A percentile compares a stretch with the other conserved stretches of the same genome.
These are phyloP conservation scores for Pseudozyma tsukubaensis DNA, from an alignment of 1,284 basidiomycete genomes.

Conservation along the genomic window DNA sequence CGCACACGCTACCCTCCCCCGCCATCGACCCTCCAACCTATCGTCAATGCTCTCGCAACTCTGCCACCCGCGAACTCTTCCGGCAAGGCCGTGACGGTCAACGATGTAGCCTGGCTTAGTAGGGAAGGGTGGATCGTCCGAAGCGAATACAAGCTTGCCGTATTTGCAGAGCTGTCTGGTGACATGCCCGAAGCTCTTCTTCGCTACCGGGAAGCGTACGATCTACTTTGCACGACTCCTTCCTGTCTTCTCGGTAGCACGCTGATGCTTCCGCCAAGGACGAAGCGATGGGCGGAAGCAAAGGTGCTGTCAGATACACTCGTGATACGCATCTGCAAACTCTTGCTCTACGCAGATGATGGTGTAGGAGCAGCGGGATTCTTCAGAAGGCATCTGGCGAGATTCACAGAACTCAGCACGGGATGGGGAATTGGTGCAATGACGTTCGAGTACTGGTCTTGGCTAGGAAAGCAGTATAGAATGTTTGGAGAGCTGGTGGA, in stretches of 20 bases:
- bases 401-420: slow-evolving; percentile 86
- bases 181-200: slow-evolving; percentile 78
- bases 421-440: slow-evolving; percentile 98
- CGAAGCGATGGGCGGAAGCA: slow-evolving; percentile 97
- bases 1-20: slow-evolving; percentile 76
- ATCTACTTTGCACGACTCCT: slow-evolving; percentile 31
- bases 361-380: slow-evolving; percentile 77
- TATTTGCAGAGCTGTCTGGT: slow-evolving; percentile 91
- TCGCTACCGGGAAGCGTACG: slow-evolving; percentile 41
- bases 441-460: slow-evolving; percentile 96
- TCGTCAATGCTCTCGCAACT: slow-evolving; percentile 34
- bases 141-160: slow-evolving; percentile 95
- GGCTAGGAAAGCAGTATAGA: slow-evolving; percentile 83
- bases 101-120: slow-evolving; percentile 71
- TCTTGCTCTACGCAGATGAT: slow-evolving; percentile 88
- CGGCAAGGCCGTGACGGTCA: slow-evolving; percentile 13
- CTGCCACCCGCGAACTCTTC: neutral
- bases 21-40: slow-evolving; percentile 61
- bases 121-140: slow-evolving; percentile 94
- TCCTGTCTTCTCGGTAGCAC: slow-evolving; percentile 74
- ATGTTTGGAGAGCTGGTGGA: slow-evolving; percentile 61
- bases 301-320: slow-evolving; percentile 86
- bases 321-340: slow-evolving; percentile 60
- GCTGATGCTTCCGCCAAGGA: slow-evolving; percentile 85
- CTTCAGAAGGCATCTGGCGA: slow-evolving; percentile 83